Base-by-base conservation (phyloP, 139 green algal species). In the Mesostigma viride region DNA sequence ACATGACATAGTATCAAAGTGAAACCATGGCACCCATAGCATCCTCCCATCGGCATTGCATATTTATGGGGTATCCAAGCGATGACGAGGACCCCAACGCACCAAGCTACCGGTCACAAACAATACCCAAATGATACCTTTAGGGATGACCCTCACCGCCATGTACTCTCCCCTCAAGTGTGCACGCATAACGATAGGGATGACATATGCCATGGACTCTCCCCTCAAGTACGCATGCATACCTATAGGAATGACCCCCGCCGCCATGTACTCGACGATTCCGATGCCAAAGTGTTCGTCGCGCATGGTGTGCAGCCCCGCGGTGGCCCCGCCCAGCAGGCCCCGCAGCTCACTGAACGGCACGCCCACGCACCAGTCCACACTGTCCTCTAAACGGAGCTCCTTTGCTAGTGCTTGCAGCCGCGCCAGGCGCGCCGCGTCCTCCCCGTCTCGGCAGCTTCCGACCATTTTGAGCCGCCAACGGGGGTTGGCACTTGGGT, bases 281-380 rank as follows among this genome's bases (percentile, higher is more conserved):
- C 83, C 85, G 76, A 99, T 99, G 61, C 93, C 93, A 81, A 99
- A 99, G 84, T 99, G 93, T 72, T 99, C 93, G 67, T 98, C 91
- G 45, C 75, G 33, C 93, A 99, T 99, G 14, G 86, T 90, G 83
- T 98, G 92, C 73, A 98, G 76, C 17, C 93, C 93, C 0, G 76
- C 88, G 34, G 90, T 82, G 1, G 92, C 89, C 0, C 78, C 83
- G 8, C 80, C 85, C 58, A 98, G 80, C 70, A 92, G 72, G 61
- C 26, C 20, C 62, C 64, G 63, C 40, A 98, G 76, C 59, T 94
- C 81, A 0, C 26, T 53, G 56, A 81, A 91, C 2, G 78, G 46
- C 24, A 83, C 85, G 70, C 92, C 90, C n/a, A 90, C 74, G 20
- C 60, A 45, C 30, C 85, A 83, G 14, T 84, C 62, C 14, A 84